Conservation (phyloP, 345 rosid species). For the Psidium guajava region DNA sequence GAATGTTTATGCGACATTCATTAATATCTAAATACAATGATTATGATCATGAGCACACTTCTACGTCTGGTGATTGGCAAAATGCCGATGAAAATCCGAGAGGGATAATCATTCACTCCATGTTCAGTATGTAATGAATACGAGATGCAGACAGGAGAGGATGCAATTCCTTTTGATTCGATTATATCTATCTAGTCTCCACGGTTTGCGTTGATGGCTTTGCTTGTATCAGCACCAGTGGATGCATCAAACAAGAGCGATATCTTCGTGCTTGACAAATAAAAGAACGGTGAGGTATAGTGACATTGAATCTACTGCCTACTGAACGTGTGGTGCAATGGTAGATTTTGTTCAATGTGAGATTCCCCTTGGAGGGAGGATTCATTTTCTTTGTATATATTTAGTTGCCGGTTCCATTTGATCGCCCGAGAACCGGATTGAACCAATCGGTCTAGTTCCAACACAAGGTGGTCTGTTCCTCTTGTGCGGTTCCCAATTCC, state of each 20-base stretch:
- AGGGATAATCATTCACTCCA: neutral
- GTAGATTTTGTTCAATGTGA: neutral
- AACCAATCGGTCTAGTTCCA: no score
- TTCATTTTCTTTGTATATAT: neutral
- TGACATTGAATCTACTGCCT: neutral
- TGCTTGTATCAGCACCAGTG: neutral
- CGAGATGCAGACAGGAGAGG: neutral
- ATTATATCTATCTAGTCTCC: neutral
- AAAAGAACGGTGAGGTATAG: neutral
- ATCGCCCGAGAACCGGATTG: no score
- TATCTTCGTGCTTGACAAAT: neutral
- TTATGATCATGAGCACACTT: no score
- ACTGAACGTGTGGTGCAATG: neutral
- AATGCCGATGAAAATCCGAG: neutral
- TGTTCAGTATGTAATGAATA: neutral
- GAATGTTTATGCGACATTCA: neutral
- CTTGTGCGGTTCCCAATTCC: no score
- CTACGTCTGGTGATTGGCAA: neutral
- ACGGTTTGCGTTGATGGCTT: neutral
- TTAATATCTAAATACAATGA: neutral
- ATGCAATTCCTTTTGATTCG: neutral
- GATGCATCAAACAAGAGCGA: neutral
- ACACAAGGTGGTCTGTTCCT: no score
- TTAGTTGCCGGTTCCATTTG: neutral
- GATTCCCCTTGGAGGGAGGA: neutral